Conservation (phyloP, 2,329 filamentous ascomycete species). For the Bimuria novae-zelandiae region DNA sequence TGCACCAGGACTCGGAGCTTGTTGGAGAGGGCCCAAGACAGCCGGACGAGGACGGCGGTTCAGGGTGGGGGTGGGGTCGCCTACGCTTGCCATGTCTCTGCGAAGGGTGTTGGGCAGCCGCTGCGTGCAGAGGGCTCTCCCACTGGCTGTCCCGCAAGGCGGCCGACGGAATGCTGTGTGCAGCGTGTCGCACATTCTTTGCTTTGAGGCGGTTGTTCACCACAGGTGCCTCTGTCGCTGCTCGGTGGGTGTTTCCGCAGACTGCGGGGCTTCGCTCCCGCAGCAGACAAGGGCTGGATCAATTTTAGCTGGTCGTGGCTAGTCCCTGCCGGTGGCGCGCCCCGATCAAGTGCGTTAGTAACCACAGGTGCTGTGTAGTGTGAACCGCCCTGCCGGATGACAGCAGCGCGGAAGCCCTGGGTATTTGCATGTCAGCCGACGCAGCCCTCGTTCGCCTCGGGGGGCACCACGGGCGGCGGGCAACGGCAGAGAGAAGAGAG, state of each 20-base stretch:
- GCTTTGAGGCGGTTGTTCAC: no score
- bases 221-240: background rate
- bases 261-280: conserved; percentile 14
- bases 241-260: conserved; percentile 13
- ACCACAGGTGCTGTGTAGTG: no score
- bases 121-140: background rate
- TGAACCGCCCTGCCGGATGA: conserved; percentile 39
- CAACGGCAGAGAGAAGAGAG: background rate
- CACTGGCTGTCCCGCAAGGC: background rate
- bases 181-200: no score
- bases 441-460: conserved; percentile 2
- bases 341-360: no score
- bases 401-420: conserved; percentile 33
- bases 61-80: background rate
- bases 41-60: no score
- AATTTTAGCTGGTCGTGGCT: conserved; percentile 9
- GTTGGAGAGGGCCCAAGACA: conserved; percentile 7
- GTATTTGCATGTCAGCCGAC: conserved; percentile 23
- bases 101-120: background rate
- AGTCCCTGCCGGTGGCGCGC: conserved; percentile 6
- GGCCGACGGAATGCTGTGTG: no score
- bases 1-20: conserved; percentile 9
- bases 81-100: background rate
- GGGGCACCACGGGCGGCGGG: conserved; percentile 10
- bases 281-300: conserved; percentile 10